Percentiles rank a stretch among this genome's conserved stretches.
Evolutionary conservation across 1,139 yeast species (phyloP).

Genomic region (Oligophagozyma castellii): DNA sequence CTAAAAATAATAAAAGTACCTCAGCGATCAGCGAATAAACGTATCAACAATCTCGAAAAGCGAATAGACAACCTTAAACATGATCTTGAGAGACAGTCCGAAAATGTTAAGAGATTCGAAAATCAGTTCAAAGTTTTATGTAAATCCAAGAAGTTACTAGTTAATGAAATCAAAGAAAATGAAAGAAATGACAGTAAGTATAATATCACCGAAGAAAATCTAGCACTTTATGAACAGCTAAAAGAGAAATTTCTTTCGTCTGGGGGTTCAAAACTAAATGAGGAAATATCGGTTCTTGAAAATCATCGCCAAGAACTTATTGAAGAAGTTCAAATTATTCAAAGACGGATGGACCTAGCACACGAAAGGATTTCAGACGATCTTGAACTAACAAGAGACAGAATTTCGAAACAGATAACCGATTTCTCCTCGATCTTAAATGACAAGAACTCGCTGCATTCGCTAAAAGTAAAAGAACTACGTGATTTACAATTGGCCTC

Average conservation of each 20-base stretch:
- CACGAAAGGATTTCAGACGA: slow-evolving; percentile 27
- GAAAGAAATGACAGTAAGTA: slow-evolving; percentile 23
- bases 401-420: slow-evolving; percentile 30
- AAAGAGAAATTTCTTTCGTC: slow-evolving; percentile 42
- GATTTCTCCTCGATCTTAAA: slow-evolving; percentile 29
- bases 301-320: slow-evolving; percentile 35
- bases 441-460: slow-evolving; percentile 33
- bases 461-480: slow-evolving; percentile 28
- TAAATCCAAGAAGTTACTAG: slow-evolving; percentile 33
- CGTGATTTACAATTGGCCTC: slow-evolving; percentile 21
- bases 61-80: slow-evolving; percentile 39
- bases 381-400: slow-evolving; percentile 26
- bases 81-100: slow-evolving; percentile 42
- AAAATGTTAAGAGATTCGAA: slow-evolving; percentile 30
- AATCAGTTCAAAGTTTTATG: slow-evolving; percentile 37
- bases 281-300: slow-evolving; percentile 30
- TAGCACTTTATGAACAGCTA: slow-evolving; percentile 45
- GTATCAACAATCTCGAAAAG: slow-evolving; percentile 34
- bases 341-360: slow-evolving; percentile 30
- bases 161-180: slow-evolving; percentile 26
- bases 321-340: slow-evolving; percentile 28
- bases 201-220: slow-evolving; percentile 36
- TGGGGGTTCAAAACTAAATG: slow-evolving; percentile 49
- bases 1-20: slow-evolving; percentile 41
- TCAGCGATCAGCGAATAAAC: slow-evolving; percentile 26